phyloP scores from a whole-genome alignment of 169 alveolate species.

The Plasmodium fragile region DNA sequence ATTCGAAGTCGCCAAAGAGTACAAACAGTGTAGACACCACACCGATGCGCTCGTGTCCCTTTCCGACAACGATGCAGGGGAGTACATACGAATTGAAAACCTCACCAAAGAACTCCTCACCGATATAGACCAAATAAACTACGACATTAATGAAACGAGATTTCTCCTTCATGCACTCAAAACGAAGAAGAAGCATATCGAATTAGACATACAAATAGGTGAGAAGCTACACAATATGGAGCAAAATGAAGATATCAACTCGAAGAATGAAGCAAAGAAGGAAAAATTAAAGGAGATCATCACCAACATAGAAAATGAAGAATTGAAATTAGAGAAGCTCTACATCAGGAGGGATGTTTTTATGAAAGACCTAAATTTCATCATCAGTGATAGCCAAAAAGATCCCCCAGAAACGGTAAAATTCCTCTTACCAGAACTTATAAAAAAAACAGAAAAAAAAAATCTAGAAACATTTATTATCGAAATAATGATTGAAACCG shows the following conservation, averaged over 20 bases:
- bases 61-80: neutral
- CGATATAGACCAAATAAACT: neutral
- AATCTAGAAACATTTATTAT: conserved; percentile 8
- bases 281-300: neutral
- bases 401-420: conserved; percentile 30
- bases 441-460: neutral
- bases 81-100: neutral
- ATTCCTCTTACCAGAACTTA: neutral
- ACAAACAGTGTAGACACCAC: neutral
- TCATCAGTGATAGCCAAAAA: conserved; percentile 11
- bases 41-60: conserved; percentile 8
- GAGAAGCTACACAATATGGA: neutral
- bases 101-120: neutral
- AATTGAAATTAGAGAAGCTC: neutral
- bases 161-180: neutral
- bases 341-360: conserved; percentile 17
- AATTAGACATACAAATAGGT: conserved; percentile 8
- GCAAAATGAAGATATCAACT: neutral
- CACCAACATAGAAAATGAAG: neutral
- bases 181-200: neutral
- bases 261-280: conserved; percentile 7
- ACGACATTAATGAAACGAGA: neutral
- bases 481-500: conserved; percentile 1
- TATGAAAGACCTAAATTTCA: conserved; percentile 16
- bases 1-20: neutral